A percentile compares a stretch with the other conserved stretches of the same genome.
Conservation (phyloP, 1,139 yeast species). For the Eremothecium cymbalariae region DNA sequence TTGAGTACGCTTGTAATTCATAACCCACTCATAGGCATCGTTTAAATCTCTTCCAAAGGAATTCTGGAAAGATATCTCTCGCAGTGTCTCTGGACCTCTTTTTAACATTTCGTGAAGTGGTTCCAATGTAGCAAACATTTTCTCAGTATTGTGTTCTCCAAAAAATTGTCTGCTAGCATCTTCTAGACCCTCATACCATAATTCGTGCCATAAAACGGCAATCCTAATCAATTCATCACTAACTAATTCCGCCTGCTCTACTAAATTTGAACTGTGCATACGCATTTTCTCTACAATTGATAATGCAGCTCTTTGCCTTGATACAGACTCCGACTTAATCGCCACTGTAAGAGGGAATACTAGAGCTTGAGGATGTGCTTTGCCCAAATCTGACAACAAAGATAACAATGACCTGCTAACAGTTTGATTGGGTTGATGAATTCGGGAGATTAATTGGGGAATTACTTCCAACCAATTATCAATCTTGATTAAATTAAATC, state of each 20-base stretch:
- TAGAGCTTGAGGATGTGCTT: conserved; percentile 94
- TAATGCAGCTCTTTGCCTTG: conserved; percentile 84
- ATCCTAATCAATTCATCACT: conserved; percentile 88
- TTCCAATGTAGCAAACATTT: conserved; percentile 85
- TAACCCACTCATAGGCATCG: conserved; percentile 91
- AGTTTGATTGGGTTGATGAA: conserved; percentile 85
- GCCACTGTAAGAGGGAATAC: conserved; percentile 96
- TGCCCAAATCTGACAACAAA: conserved; percentile 77
- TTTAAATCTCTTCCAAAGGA: conserved; percentile 89
- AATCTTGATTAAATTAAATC: conserved; percentile 78
- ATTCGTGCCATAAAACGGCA: conserved; percentile 95
- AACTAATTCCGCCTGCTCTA: conserved; percentile 90
- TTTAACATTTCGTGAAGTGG: conserved; percentile 80
- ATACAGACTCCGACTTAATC: conserved; percentile 83
- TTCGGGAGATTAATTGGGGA: conserved; percentile 92
- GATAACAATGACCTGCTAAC: conserved; percentile 78
- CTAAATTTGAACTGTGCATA: conserved; percentile 73
- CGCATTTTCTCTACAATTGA: conserved; percentile 90
- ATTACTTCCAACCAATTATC: conserved; percentile 94
- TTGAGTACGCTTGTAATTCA: conserved; percentile 72
- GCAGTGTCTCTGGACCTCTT: conserved; percentile 83
- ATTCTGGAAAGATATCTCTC: conserved; percentile 89
- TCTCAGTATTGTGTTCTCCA: conserved; percentile 90
- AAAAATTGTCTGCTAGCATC: conserved; percentile 92
- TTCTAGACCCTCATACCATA: conserved; percentile 96